phyloP scores from a whole-genome alignment of 371 early-diverging fungal genomes.

The Gilbertella persicaria region DNA sequence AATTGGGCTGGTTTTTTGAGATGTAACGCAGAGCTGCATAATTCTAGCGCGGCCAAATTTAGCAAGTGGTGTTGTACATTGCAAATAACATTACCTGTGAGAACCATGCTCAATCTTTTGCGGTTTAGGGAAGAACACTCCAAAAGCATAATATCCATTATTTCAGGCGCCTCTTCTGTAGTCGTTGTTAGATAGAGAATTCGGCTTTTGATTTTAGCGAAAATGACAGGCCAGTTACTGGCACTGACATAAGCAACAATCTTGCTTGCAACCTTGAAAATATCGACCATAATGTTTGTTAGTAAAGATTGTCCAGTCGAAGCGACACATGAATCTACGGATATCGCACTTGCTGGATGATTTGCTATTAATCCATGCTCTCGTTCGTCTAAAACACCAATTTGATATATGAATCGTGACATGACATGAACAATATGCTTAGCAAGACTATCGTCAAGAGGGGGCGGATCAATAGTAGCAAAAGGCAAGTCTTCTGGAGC shows the following conservation, averaged over 20 bases:
- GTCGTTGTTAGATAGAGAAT: conserved; percentile 53
- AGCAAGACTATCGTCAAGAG: conserved; percentile 69
- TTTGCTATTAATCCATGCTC: conserved; percentile 27
- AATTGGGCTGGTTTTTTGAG: conserved; percentile 66
- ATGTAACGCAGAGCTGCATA: conserved; percentile 47
- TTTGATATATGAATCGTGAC: conserved; percentile 59
- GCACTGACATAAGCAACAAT: conserved; percentile 76
- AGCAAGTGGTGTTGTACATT: not conserved
- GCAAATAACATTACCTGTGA: conserved; percentile 49
- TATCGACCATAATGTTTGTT: conserved; percentile 39
- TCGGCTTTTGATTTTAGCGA: conserved; percentile 60
- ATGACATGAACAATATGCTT: conserved; percentile 61
- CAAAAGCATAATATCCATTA: conserved; percentile 58
- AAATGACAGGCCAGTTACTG: conserved; percentile 77
- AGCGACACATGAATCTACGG: conserved; percentile 9
- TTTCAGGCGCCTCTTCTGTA: conserved; percentile 62
- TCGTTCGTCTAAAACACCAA: conserved; percentile 25
- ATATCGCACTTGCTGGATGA: conserved; percentile 25
- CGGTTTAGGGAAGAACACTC: conserved; percentile 73
- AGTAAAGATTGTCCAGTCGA: conserved; percentile 13
- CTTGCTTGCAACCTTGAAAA: conserved; percentile 62
- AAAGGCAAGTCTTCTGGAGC: conserved; percentile 12
- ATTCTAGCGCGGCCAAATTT: conserved; percentile 36
- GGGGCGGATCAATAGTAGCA: conserved; percentile 63
- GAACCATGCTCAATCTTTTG: conserved; percentile 61